A percentile compares a stretch with the other conserved stretches of the same genome.
Conservation (phyloP, 495 filamentous ascomycete species). For the Trichoderma virens region DNA sequence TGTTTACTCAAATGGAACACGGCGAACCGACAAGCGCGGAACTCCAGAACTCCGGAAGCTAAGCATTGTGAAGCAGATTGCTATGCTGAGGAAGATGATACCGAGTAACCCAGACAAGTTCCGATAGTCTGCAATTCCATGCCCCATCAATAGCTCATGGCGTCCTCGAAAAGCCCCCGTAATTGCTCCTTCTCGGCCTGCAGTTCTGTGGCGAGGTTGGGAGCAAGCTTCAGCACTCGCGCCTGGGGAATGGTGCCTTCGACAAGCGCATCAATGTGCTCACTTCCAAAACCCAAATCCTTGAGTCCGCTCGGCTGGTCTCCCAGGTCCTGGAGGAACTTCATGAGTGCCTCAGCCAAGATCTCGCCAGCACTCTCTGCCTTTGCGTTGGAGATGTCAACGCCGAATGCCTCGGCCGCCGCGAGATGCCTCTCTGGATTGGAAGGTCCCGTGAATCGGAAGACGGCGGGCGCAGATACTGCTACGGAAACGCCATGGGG, state of each 20-base stretch:
- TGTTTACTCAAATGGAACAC: slow-evolving; percentile 51
- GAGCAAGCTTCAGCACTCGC: slow-evolving; percentile 86
- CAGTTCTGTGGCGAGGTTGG: slow-evolving; percentile 63
- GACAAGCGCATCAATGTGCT: slow-evolving; percentile 72
- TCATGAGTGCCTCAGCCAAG: slow-evolving; percentile 66
- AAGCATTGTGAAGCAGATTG: slow-evolving; percentile 52
- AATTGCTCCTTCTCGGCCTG: slow-evolving; percentile 52
- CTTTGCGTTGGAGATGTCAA: slow-evolving; percentile 80
- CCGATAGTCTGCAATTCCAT: slow-evolving; percentile 18
- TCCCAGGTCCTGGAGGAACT: slow-evolving; percentile 74
- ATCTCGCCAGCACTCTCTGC: slow-evolving; percentile 81
- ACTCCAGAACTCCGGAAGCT: slow-evolving; percentile 46
- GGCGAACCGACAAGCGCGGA: slow-evolving; percentile 49
- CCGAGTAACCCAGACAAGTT: slow-evolving; percentile 57
- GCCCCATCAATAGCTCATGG: slow-evolving; percentile 33
- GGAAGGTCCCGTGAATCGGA: slow-evolving; percentile 81
- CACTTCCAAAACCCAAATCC: slow-evolving; percentile 65
- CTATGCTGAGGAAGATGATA: slow-evolving; percentile 54
- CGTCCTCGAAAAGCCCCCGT: slow-evolving; percentile 41
- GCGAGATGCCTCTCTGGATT: slow-evolving; percentile 87
- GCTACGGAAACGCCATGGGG: slow-evolving; percentile 94
- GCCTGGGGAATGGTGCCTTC: slow-evolving; percentile 91
- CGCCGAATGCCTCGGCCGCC: slow-evolving; percentile 85
- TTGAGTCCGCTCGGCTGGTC: slow-evolving; percentile 86
- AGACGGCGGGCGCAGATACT: slow-evolving; percentile 89